Evolutionary conservation across 2,329 filamentous ascomycete genomes (phyloP).

Genomic region (Scolecobasidium constrictum): DNA sequence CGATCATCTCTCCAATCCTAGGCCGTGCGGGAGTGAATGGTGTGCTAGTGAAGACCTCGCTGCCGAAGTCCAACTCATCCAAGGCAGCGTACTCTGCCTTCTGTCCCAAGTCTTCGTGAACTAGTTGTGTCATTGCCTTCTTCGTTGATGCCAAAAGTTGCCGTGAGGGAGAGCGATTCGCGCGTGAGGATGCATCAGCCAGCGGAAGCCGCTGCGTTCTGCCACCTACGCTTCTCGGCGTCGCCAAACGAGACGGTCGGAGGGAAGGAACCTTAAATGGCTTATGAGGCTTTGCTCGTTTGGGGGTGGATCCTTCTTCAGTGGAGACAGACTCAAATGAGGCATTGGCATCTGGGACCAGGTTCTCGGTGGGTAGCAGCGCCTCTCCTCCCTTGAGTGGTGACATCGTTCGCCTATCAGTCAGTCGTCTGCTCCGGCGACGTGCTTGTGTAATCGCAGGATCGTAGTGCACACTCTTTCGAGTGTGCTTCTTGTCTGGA

Average conservation of each 20-base stretch:
- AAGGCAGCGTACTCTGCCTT: slow-evolving; percentile 10
- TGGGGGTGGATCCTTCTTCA: slow-evolving; percentile 26
- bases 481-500: neutral
- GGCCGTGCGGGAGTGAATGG: slow-evolving; percentile 24
- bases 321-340: slow-evolving; percentile 20
- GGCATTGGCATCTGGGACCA: neutral
- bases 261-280: slow-evolving; percentile 21
- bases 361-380: neutral
- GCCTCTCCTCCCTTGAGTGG: neutral
- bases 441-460: neutral
- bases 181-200: slow-evolving; percentile 21
- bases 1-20: too few relatives aligned
- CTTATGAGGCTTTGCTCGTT: slow-evolving; percentile 27
- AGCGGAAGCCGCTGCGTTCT: slow-evolving; percentile 20
- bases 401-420: neutral
- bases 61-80: slow-evolving; percentile 22
- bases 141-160: too few relatives aligned
- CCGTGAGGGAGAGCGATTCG: too few relatives aligned
- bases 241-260: slow-evolving; percentile 18
- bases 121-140: slow-evolving; percentile 8
- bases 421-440: slow-evolving; percentile 4
- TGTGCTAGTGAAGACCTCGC: slow-evolving; percentile 27
- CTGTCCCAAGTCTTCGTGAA: neutral
- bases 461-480: slow-evolving; percentile 1
- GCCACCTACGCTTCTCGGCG: slow-evolving; percentile 11